These are phyloP conservation scores for Gymnopus androsaceus DNA, from an alignment of 1,284 basidiomycete species.

Conservation along the genomic window DNA sequence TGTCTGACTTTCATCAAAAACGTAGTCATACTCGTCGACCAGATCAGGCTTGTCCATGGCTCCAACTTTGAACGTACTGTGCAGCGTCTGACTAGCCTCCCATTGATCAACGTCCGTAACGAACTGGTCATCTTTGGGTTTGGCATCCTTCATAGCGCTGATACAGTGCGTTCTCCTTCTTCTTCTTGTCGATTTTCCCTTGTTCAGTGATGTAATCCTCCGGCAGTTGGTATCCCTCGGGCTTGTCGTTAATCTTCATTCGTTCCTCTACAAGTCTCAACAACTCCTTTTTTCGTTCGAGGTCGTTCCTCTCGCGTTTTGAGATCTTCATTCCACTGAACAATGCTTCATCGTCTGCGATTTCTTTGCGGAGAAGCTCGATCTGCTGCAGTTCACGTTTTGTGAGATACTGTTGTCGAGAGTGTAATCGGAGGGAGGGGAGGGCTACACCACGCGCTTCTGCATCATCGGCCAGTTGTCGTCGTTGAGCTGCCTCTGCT, in stretches of 20 bases:
- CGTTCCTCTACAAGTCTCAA: slow-evolving; percentile 92
- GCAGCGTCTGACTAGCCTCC: slow-evolving; percentile 90
- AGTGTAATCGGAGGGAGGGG: slow-evolving; percentile 81
- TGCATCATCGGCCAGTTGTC: slow-evolving; percentile 83
- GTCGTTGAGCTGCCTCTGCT: slow-evolving; percentile 80
- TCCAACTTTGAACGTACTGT: slow-evolving; percentile 87
- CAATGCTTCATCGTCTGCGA: slow-evolving; percentile 87
- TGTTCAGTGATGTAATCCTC: slow-evolving; percentile 98
- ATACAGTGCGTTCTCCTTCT: slow-evolving; percentile 92
- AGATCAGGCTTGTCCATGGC: slow-evolving; percentile 85
- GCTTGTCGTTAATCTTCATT: slow-evolving; percentile 90
- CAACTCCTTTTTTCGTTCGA: slow-evolving; percentile 92
- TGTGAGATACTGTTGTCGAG: slow-evolving; percentile 91
- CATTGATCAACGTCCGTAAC: slow-evolving; percentile 96
- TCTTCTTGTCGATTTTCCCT: slow-evolving; percentile 97
- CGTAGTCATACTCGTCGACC: slow-evolving; percentile 92
- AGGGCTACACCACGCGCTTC: slow-evolving; percentile 79
- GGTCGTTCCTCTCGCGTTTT: slow-evolving; percentile 78
- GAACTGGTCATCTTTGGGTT: slow-evolving; percentile 87
- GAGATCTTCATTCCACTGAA: slow-evolving; percentile 90
- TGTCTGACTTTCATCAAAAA: slow-evolving; percentile 96
- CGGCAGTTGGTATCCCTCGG: slow-evolving; percentile 91
- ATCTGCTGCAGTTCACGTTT: slow-evolving; percentile 97
- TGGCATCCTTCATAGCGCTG: slow-evolving; percentile 93
- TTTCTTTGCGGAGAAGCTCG: slow-evolving; percentile 90